Percentiles rank a stretch among this genome's conserved stretches.
Evolutionary conservation across 1,139 yeast genomes (phyloP).

Genomic region (Sugiyamaella pinicola): DNA sequence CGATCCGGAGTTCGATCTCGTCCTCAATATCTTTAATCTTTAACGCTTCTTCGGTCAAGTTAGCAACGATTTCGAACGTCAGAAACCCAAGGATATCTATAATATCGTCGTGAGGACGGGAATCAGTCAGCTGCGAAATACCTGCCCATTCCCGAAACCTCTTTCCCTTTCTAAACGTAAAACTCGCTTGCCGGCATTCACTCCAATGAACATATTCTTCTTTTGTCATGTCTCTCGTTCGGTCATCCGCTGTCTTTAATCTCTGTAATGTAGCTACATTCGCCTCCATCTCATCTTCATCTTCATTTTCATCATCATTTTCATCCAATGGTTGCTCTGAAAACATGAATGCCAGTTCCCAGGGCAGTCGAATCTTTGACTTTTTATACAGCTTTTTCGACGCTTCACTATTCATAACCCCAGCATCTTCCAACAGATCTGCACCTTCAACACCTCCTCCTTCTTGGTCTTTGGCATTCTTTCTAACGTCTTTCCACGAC

Average conservation of each 20-base stretch:
- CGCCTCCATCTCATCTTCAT: slow-evolving; percentile 88
- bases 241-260: slow-evolving; percentile 88
- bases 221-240: slow-evolving; percentile 90
- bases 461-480: slow-evolving; percentile 95
- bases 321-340: slow-evolving; percentile 83
- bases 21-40: slow-evolving; percentile 75
- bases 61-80: slow-evolving; percentile 95
- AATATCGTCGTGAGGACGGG: slow-evolving; percentile 94
- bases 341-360: slow-evolving; percentile 96
- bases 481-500: slow-evolving; percentile 97
- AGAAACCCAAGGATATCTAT: slow-evolving; percentile 92
- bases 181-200: slow-evolving; percentile 96
- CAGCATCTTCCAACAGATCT: slow-evolving; percentile 54
- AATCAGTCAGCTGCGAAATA: slow-evolving; percentile 76
- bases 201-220: slow-evolving; percentile 99
- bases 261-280: slow-evolving; percentile 84
- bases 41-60: slow-evolving; percentile 89
- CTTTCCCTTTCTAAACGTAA: slow-evolving; percentile 89
- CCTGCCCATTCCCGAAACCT: slow-evolving; percentile 98
- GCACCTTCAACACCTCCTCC: slow-evolving; percentile 72
- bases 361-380: slow-evolving; percentile 81
- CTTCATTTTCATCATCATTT: slow-evolving; percentile 71
- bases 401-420: slow-evolving; percentile 44
- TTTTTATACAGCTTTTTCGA: slow-evolving; percentile 70
- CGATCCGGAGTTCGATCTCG: slow-evolving; percentile 43